Evolutionary conservation across 176 grass and related monocot genomes (phyloP).

Genomic region (Leersia perrieri): DNA sequence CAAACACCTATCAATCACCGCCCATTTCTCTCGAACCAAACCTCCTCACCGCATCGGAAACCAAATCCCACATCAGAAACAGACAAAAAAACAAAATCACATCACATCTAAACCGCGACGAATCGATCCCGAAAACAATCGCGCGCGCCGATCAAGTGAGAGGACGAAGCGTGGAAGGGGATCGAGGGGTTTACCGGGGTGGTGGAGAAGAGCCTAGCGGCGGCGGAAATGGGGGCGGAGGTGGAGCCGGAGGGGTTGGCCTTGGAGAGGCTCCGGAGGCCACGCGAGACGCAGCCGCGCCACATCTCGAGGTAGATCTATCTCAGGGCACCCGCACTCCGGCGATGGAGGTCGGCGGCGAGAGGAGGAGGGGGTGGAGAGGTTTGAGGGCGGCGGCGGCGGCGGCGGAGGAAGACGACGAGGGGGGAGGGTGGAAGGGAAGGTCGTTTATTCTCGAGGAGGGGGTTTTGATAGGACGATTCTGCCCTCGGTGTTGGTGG

Average conservation of each 20-base stretch:
- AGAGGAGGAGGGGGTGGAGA: background rate
- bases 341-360: background rate
- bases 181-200: constrained; percentile 44
- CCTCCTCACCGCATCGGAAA: background rate
- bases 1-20: background rate
- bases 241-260: constrained; percentile 45
- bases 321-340: constrained; percentile 21
- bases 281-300: constrained; percentile 75
- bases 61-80: background rate
- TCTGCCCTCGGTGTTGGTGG: background rate
- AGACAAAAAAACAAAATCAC: background rate
- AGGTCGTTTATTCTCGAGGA: background rate
- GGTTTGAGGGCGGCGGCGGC: background rate
- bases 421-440: background rate
- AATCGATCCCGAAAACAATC: background rate
- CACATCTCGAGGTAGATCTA: constrained; percentile 61
- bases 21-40: background rate
- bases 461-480: constrained; percentile 22
- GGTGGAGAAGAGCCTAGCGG: constrained; percentile 51
- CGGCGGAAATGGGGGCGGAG: constrained; percentile 21
- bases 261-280: constrained; percentile 49
- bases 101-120: background rate
- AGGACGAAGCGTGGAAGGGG: background rate
- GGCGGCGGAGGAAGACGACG: background rate
- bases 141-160: background rate